Conservation (phyloP, 805 yeast species). For the Lipomyces chichibuensis region DNA sequence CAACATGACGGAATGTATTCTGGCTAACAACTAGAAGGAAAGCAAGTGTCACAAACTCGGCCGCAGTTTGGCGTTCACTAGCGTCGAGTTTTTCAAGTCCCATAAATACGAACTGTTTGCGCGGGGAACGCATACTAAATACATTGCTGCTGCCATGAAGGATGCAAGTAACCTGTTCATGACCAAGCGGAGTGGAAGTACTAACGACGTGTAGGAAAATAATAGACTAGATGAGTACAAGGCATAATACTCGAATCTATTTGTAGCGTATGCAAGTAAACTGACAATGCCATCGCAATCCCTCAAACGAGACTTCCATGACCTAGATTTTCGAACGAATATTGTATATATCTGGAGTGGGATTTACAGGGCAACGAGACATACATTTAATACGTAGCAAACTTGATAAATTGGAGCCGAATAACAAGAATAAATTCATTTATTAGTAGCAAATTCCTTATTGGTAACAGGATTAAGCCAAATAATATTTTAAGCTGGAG, state of each 20-base stretch:
- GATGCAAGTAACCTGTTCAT: conserved; percentile 40
- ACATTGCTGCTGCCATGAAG: conserved; percentile 45
- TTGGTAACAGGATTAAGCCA: too few relatives aligned
- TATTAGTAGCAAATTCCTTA: too few relatives aligned
- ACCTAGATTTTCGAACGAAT: neutral
- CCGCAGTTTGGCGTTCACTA: conserved; percentile 49
- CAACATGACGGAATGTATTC: neutral
- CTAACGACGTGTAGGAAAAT: conserved; percentile 12
- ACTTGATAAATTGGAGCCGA: neutral
- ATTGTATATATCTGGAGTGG: neutral
- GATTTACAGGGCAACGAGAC: neutral
- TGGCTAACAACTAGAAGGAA: conserved; percentile 25
- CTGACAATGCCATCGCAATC: neutral
- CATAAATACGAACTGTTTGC: conserved; percentile 43
- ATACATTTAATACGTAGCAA: neutral
- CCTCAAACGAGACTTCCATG: neutral
- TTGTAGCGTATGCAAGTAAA: neutral
- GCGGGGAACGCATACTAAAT: conserved; percentile 51
- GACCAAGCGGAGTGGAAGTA: neutral
- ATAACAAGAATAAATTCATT: neutral
- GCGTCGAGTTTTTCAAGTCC: conserved; percentile 43
- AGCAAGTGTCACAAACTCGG: conserved; percentile 47
- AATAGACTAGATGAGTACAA: conserved; percentile 23
- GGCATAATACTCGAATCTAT: neutral
- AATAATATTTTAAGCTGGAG: too few relatives aligned